Evolutionary conservation across 108 stramenopile species (phyloP), one percentile per base, ranked within the genome.

Genomic region (Fragilaria radians): DNA sequence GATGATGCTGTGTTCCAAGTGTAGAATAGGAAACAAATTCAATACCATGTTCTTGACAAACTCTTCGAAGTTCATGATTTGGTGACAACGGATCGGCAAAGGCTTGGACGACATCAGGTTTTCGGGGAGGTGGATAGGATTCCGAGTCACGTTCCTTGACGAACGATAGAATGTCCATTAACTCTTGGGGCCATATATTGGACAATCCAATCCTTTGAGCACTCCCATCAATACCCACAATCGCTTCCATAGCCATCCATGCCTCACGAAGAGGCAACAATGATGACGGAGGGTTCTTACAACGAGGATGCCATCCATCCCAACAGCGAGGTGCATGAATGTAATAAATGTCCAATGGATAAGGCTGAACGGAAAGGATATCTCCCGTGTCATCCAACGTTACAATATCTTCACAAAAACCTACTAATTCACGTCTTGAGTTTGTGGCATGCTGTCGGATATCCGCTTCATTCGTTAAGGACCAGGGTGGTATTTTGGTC

Each of bases 401-500:
- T 17, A 17, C 29, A 5, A 54, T 36, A 29, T 65, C 67, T 25
- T 61, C 62, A 57, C 78, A 79, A 45, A 64, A 79, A 46, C 78
- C 78, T 0, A 79, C 45, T 42, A 79, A 48, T 46, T 71, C 69
- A 5, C 53, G 3, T 55, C 78, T 62, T 54, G 67, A 69, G 3
- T 32, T 46, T 1, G 65, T 54, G 0, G 78, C 78, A 33, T 71
- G 59, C 3, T 50, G 11, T 30, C 78, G 67, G 54, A 79, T 79
- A 54, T 79, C 62, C 1, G 58, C 34, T n/a, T 54, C 19, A 36
- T 31, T 48, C 3, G 78, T 79, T 46, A 79, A 55, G 25, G 46
- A 57, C 78, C 78, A 79, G 1, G 78, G 78, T 36, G 78, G 78
- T 29, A 79, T 79, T 45, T 79, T 79, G 46, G 78, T 79, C n/a